These are phyloP conservation scores for Trichoderma erinaceum DNA, from an alignment of 495 filamentous ascomycete species.

Conservation along the genomic window DNA sequence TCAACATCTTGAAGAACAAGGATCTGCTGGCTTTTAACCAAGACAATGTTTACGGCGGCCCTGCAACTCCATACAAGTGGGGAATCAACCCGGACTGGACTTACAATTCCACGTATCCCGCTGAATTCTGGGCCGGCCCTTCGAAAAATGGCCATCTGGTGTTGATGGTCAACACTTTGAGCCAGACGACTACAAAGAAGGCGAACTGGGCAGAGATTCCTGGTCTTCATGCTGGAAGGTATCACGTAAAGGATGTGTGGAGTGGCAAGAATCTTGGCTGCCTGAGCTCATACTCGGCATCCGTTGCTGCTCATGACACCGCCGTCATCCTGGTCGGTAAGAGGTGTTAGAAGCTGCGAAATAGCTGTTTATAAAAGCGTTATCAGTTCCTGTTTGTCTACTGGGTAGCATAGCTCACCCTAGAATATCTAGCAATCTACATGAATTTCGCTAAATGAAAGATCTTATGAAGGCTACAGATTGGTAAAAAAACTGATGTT, in stretches of 20 bases:
- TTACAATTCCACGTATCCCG: conserved; percentile 51
- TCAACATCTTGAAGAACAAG: conserved; percentile 53
- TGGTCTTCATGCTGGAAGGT: conserved; percentile 24
- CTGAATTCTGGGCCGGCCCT: conserved; percentile 56
- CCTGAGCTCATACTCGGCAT: conserved; percentile 23
- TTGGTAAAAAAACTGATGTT: no score
- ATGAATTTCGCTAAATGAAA: no score
- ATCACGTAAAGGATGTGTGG: conserved; percentile 49
- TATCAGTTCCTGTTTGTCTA: not conserved
- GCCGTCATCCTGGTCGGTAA: not conserved
- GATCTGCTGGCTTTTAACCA: conserved; percentile 58
- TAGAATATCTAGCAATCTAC: no score
- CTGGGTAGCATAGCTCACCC: not conserved
- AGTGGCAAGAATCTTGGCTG: conserved; percentile 44
- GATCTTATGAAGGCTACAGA: no score
- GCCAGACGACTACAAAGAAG: conserved; percentile 17
- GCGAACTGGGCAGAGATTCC: not conserved
- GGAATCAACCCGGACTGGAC: conserved; percentile 57
- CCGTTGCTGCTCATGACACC: not conserved
- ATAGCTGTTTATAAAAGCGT: not conserved
- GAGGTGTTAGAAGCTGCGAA: not conserved
- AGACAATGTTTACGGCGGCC: conserved; percentile 45
- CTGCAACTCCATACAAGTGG: conserved; percentile 61
- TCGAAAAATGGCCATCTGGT: conserved; percentile 42
- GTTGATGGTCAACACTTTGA: conserved; percentile 45